Base-by-base conservation (phyloP, 768 basidiomycete species). In the Phallus indusiatus region DNA sequence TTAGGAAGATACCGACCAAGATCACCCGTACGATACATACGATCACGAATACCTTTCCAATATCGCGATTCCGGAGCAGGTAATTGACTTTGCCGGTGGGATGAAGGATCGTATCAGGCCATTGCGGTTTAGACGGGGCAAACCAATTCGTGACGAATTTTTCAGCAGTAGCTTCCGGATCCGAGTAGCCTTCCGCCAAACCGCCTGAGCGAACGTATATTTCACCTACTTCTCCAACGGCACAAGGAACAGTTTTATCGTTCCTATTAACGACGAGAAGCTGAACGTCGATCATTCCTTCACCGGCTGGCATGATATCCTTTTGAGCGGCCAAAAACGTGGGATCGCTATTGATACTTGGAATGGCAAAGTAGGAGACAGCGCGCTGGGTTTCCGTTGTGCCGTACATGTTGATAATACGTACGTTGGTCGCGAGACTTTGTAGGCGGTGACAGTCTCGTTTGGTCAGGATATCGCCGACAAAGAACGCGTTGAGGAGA, bases 351-450 rank as follows among this genome's bases (percentile, higher is more conserved):
- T 85, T 75, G 9, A 95, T 81, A 55, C 89, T 81, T 1, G 95
- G 94, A 65, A 98, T 92, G 20, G 85, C 80, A 69, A 94, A 97
- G 74, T 97, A 98, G 20, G 94, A 97, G 10, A 99, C 96, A 1
- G 96, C 96, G 55, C 96, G 90, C 70, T 99, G 96, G 8, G 96
- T 98, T 73, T 99, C 96, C 20, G 96, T 99, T 7, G 96, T 98
- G 16, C 96, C 96, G 71, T 97, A 99, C 96, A 99, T 99, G 78
- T 99, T 99, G 72, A 98, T 86, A 69, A 99, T 97, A 35, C 84
- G 78, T 14, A 94, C 93, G 65, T 98, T 96, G 12, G 83, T 75
- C 1, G 95, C 96, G 52, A 99, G 85, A 1, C 89, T 79, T 70
- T 99, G 96, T 2, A 99, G 80, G 36, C 96, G 89, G 47, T 88